Conservation (phyloP, 169 alveolate genomes). For the Cystoisospora suis region DNA sequence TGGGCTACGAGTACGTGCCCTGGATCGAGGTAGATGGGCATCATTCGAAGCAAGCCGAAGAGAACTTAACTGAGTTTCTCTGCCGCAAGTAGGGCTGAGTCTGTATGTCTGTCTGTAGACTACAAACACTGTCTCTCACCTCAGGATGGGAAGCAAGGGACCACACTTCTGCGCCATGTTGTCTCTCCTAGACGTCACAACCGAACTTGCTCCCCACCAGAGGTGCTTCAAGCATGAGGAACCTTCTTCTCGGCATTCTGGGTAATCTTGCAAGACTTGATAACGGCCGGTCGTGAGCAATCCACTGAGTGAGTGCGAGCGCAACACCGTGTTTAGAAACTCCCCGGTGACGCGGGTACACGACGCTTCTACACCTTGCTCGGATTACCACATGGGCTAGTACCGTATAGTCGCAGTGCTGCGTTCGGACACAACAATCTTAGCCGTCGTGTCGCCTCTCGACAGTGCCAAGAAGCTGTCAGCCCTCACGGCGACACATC, state of each 20-base stretch:
- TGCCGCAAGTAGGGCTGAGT: not conserved
- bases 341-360: too few relatives aligned
- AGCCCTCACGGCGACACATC: too few relatives aligned
- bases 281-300: too few relatives aligned
- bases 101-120: not conserved
- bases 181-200: not conserved
- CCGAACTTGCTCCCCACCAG: not conserved
- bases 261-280: too few relatives aligned
- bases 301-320: too few relatives aligned
- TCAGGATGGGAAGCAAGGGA: constrained; percentile 11
- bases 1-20: constrained; percentile 7
- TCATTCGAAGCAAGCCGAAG: constrained; percentile 5
- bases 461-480: too few relatives aligned
- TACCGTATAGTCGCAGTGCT: too few relatives aligned
- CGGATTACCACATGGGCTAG: too few relatives aligned
- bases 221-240: not conserved
- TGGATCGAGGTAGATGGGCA: constrained; percentile 23
- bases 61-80: constrained; percentile 3
- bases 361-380: too few relatives aligned
- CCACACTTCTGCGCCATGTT: constrained; percentile 23
- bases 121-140: not conserved
- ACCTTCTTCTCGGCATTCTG: not conserved
- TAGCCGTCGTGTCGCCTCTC: too few relatives aligned
- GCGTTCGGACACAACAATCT: too few relatives aligned
- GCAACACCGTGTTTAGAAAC: too few relatives aligned